Conservation (phyloP, 75 land plant species). For the Picea glauca region DNA sequence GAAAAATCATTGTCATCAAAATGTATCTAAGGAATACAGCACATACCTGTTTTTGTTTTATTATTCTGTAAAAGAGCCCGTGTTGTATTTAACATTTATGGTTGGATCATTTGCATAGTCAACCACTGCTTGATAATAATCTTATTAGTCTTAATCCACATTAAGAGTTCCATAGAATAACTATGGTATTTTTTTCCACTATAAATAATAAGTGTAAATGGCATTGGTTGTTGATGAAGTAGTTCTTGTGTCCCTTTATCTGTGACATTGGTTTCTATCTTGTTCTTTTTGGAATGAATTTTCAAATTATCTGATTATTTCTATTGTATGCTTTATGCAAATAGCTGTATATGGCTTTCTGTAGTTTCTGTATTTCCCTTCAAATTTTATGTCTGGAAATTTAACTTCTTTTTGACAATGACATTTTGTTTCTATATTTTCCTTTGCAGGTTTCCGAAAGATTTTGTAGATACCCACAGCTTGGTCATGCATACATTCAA, state of each 20-base stretch:
- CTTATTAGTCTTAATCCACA: background rate
- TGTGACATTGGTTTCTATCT: background rate
- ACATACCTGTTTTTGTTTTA: background rate
- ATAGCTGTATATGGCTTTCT: background rate
- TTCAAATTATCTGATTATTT: background rate
- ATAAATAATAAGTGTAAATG: background rate
- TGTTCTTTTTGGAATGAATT: background rate
- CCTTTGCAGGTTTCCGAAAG: slow-evolving; percentile 10
- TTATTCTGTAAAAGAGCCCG: background rate
- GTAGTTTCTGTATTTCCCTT: background rate
- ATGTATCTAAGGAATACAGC: background rate
- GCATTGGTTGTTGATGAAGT: background rate
- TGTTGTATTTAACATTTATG: background rate
- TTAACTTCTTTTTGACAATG: background rate
- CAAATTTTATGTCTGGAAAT: background rate
- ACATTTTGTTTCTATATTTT: background rate
- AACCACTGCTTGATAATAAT: background rate
- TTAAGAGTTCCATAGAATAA: too few relatives aligned
- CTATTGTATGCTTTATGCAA: background rate
- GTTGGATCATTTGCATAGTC: background rate
- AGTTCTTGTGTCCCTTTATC: background rate
- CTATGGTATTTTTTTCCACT: too few relatives aligned
- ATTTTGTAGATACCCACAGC: slow-evolving; percentile 23
- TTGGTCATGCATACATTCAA: slow-evolving; percentile 35
- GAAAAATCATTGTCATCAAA: background rate